Base-by-base conservation (phyloP, 2,329 filamentous ascomycete species). In the Epichloe gansuensis region DNA sequence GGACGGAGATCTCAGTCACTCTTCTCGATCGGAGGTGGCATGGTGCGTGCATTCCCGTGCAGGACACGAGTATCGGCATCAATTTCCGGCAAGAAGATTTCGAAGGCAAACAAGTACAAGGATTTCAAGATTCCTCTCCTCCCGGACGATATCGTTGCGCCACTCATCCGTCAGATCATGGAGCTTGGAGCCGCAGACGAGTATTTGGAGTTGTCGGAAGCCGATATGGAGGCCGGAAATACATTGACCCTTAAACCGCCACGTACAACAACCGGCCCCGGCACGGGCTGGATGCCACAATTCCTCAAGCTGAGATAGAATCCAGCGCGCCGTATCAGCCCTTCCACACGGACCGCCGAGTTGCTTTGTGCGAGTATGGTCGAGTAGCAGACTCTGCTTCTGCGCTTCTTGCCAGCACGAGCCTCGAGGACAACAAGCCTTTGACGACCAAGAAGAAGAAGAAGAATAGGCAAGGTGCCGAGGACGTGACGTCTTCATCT, bases 301-400 rank as follows among this genome's bases (percentile, higher is more conserved):
- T 80, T 53, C 81, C 82, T 1, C 80, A 84, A 58, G 89, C 88
- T 5, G 91, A 96, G 72, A 94, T 95, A 58, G 93, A 98, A 64
- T 95, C 91, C 1, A 96, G 91, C 63, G 87, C 91, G 4, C 89
- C 91, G 2, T 97, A 95, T 61, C 91, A 95, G 62, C 91, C 93
- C 1, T 96, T 97, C 72, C 91, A 97, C 65, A 93, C 91, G 0
- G 91, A 97, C 63, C 80, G 82, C 52, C 82, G 91, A 3, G 87
- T 97, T 45, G 81, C 77, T n/a, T 74, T 96, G 31, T 86, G 83
- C 59, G 78, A 89, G 43, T 87, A 85, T 63, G 68, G 63, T 38
- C 57, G 61, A 8, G 43, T 21, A 11, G n/a, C n/a, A n/a, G 65
- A 71, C 12, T 62, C 67, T 8, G 60, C 73, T 21, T 68, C 73